phyloP scores from a whole-genome alignment of 2,329 filamentous ascomycete genomes.

The Raffaelea deltoideospora region DNA sequence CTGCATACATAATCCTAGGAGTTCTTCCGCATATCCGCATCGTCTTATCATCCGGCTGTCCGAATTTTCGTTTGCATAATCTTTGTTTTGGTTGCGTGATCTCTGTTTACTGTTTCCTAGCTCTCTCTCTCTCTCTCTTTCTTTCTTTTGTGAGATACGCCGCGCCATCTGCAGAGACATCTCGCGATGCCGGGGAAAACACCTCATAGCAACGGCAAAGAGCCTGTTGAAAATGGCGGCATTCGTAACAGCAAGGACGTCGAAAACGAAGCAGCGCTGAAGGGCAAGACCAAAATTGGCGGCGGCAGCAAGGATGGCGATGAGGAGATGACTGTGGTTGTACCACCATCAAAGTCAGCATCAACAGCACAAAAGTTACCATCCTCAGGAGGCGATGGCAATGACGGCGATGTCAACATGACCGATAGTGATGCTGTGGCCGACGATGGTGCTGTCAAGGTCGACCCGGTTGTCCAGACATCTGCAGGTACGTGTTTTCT shows the following conservation, averaged over 20 bases:
- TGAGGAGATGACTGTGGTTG: constrained; percentile 72
- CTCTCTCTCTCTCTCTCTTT: not conserved
- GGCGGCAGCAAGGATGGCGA: constrained; percentile 61
- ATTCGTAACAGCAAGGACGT: constrained; percentile 50
- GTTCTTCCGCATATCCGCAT: no score
- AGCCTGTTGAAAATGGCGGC: constrained; percentile 54
- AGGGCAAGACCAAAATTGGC: constrained; percentile 49
- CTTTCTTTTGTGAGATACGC: constrained; percentile 4
- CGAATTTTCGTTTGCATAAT: no score
- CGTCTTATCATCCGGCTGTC: no score
- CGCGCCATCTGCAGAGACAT: constrained; percentile 1
- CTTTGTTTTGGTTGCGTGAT: no score
- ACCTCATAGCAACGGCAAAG: constrained; percentile 55
- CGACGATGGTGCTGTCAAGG: constrained; percentile 33
- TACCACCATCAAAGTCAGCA: constrained; percentile 44
- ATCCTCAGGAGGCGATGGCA: constrained; percentile 39
- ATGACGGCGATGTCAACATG: constrained; percentile 60
- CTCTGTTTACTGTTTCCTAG: no score
- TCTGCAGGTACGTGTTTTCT: constrained; percentile 46
- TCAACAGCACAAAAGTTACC: no score
- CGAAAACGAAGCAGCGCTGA: constrained; percentile 40
- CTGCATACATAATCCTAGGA: no score
- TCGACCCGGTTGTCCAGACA: constrained; percentile 45
- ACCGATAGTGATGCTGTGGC: constrained; percentile 36
- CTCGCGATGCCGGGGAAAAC: constrained; percentile 55